Percentiles rank a stretch among this genome's conserved stretches.
These are phyloP conservation scores for Domatiomyces globalis DNA, from an alignment of 2,329 filamentous ascomycete species.

Conservation along the genomic window DNA sequence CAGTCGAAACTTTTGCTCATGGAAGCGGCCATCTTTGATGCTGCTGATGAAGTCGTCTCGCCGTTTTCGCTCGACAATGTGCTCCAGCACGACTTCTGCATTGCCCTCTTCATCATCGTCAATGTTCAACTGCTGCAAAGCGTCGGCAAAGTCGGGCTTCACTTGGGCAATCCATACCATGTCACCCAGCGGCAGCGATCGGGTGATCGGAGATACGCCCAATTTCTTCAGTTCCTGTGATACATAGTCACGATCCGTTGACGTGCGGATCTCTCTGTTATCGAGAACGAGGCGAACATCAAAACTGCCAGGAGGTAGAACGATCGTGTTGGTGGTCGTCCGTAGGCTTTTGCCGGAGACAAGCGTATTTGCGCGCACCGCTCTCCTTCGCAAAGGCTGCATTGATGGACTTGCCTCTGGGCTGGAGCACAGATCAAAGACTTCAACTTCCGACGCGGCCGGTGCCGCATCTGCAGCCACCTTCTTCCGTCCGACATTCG, in stretches of 20 bases:
- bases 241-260: conserved; percentile 63
- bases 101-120: conserved; percentile 33
- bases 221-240: conserved; percentile 55
- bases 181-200: conserved; percentile 58
- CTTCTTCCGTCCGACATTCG: not conserved
- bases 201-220: conserved; percentile 51
- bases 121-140: conserved; percentile 12
- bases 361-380: not conserved
- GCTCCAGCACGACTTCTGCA: conserved; percentile 61
- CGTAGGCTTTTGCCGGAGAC: not conserved
- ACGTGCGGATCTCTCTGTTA: conserved; percentile 57
- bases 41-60: conserved; percentile 66
- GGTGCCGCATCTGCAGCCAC: not conserved
- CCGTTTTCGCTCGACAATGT: conserved; percentile 67
- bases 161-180: conserved; percentile 67
- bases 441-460: not conserved
- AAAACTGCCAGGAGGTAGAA: conserved; percentile 51
- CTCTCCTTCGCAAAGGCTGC: not conserved
- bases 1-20: conserved; percentile 72
- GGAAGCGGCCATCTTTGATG: conserved; percentile 70
- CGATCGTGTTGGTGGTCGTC: conserved; percentile 35
- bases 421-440: not conserved
- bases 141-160: conserved; percentile 47
- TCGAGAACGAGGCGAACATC: conserved; percentile 61
- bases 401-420: not conserved